Percentiles rank a stretch among this genome's conserved stretches.
These are phyloP conservation scores for Euphorbia tirucalli DNA, from an alignment of 345 rosid species.

Conservation along the genomic window DNA sequence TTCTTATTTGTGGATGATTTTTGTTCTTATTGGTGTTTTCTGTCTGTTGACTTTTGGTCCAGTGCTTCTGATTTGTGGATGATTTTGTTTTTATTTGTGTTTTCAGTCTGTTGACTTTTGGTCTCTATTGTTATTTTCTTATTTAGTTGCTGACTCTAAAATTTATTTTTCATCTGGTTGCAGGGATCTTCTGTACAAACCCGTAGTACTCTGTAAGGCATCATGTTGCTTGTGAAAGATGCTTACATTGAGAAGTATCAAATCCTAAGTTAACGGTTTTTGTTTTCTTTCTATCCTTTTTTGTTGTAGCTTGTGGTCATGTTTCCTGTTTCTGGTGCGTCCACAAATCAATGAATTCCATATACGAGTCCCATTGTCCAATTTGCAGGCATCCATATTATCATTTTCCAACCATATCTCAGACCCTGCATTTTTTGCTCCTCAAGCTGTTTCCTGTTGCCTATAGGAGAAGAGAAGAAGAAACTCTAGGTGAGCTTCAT, in stretches of 20 bases:
- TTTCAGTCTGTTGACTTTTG: neutral
- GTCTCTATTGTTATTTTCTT: neutral
- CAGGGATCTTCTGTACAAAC: conserved; percentile 94
- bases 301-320: conserved; percentile 76
- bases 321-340: conserved; percentile 95
- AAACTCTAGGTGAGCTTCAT: conserved; percentile 46
- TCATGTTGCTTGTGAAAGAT: neutral
- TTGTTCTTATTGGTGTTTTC: neutral
- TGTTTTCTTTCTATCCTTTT: neutral
- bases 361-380: conserved; percentile 54
- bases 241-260: neutral
- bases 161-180: conserved; percentile 12
- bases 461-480: conserved; percentile 51
- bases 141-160: conserved; percentile 1
- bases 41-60: neutral
- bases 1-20: neutral
- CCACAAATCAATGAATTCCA: conserved; percentile 49
- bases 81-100: too few relatives aligned
- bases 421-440: conserved; percentile 59
- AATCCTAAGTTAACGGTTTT: conserved; percentile 3
- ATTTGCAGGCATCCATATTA: conserved; percentile 59
- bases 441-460: conserved; percentile 61
- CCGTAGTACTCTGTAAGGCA: conserved; percentile 68
- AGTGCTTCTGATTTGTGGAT: too few relatives aligned
- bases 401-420: conserved; percentile 67